Base-by-base conservation (phyloP, 2,329 filamentous ascomycete species). In the Zymoseptoria crescenta region DNA sequence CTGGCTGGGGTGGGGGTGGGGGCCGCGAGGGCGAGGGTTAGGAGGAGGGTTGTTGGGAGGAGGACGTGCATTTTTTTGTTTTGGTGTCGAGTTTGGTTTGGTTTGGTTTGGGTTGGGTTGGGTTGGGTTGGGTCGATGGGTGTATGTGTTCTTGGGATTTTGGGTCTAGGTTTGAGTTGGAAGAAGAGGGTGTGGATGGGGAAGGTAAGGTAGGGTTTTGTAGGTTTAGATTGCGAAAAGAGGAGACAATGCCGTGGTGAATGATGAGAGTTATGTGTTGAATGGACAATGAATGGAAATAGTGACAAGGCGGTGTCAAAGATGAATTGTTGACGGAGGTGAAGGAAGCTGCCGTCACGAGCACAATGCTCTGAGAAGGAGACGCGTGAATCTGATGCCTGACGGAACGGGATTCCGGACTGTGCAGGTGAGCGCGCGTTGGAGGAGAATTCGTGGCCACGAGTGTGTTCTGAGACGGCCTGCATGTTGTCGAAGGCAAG, bases 21-120 rank as follows among this genome's bases (percentile, higher is more conserved):
- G n/a, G 54, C 55, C n/a, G 55, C 58, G 10, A 60, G 54, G 41
- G 55, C 35, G 54, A 24, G 35, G 41, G 55, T 29, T 35, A 27
- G 16, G 21, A 60, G 58, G 19, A 60, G 55, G 35, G 55, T 52
- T 27, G 51, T 52, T 27, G 51, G 51, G 24, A 52, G 20, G 51
- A 52, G 20, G 51, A 52, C 30, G 20, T 29, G 51, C 51, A 52
- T 52, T 9, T 52, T 52, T 48, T 24, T n/a, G n/a, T n/a, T n/a
- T n/a, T 41, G 10, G 35, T n/a, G 10, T 41, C 16, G 35, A 16
- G 10, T 41, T 9, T 9, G 35, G 2, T 13, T 16, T 41, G 10
- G 35, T 13, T 4, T n/a, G 35, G n/a, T n/a, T n/a, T 45, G 13
- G 13, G 13, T 16, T 16, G 35, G 35, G 16, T 45, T 13, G 35